A percentile compares a stretch with the other conserved stretches of the same genome.
phyloP scores from a whole-genome alignment of 192 early-diverging fungal genomes.

The Dimargaris xerosporica region DNA sequence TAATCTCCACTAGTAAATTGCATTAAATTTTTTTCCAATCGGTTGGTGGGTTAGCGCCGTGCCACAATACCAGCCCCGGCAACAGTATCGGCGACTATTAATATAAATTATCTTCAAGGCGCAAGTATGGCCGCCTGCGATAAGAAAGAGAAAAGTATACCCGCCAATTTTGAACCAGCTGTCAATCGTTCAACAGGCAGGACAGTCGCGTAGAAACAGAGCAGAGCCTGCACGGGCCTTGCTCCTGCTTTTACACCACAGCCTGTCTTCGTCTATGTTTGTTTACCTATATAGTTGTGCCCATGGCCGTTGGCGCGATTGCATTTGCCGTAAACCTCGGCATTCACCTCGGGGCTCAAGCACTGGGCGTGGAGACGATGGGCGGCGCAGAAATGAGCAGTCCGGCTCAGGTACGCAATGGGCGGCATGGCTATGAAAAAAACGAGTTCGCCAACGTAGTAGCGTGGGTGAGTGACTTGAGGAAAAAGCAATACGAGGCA shows the following conservation, averaged over 20 bases:
- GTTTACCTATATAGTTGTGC: conserved; percentile 71
- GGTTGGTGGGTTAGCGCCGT: no score
- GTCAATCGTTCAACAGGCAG: neutral
- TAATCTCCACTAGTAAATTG: conserved; percentile 59
- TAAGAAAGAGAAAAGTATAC: neutral
- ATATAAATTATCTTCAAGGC: neutral
- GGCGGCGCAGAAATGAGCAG: conserved; percentile 72
- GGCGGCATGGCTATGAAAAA: conserved; percentile 24
- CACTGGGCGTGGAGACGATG: conserved; percentile 70
- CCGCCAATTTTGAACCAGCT: neutral
- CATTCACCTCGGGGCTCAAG: conserved; percentile 59
- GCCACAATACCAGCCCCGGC: no score
- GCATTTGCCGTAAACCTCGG: conserved; percentile 71
- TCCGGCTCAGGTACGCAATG: conserved; percentile 57
- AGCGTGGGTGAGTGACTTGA: no score
- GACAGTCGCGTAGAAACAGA: neutral
- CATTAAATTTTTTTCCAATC: no score
- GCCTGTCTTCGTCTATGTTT: no score
- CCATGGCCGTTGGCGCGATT: conserved; percentile 74
- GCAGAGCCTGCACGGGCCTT: neutral
- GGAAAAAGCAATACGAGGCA: no score
- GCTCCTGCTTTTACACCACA: no score
- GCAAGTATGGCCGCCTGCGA: neutral
- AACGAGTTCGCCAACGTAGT: no score
- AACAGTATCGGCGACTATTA: no score